Evolutionary conservation across 352 stramenopile species (phyloP).

Genomic region (Pythium insidiosum): DNA sequence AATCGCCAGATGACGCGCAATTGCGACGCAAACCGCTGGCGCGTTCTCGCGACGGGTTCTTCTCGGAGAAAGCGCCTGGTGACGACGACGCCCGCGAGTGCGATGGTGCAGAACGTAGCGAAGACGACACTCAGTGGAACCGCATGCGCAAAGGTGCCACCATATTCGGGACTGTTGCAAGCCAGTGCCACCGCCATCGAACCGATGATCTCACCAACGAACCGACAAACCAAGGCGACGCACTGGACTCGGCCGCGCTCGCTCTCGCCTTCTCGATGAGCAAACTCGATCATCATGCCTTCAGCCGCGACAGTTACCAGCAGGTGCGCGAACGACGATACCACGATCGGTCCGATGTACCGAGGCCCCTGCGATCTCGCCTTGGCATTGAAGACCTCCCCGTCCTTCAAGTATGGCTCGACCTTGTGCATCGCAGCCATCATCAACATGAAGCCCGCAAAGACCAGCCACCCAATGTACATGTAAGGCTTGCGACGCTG

Average conservation of each 20-base stretch:
- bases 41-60: background rate
- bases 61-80: constrained; percentile 7
- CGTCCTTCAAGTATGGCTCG: background rate
- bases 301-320: constrained; percentile 9
- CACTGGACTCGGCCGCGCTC: constrained; percentile 4
- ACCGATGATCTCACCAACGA: constrained; percentile 5
- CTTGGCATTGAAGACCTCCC: background rate
- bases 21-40: constrained; percentile 1
- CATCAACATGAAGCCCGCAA: constrained; percentile 2
- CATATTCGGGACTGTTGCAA: constrained; percentile 6
- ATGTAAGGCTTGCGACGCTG: constrained; percentile 20
- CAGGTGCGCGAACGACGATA: no score
- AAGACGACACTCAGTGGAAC: constrained; percentile 3
- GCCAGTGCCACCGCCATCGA: background rate
- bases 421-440: constrained; percentile 2
- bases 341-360: constrained; percentile 4
- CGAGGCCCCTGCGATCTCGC: background rate
- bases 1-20: constrained; percentile 5
- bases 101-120: constrained; percentile 1
- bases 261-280: constrained; percentile 12
- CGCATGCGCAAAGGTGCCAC: constrained; percentile 6
- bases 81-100: constrained; percentile 2
- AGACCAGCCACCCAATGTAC: constrained; percentile 8
- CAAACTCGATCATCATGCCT: constrained; percentile 16
- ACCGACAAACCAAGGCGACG: constrained; percentile 6